Base-by-base conservation (phyloP, 306 rosid species). In the Citrullus amarus region DNA sequence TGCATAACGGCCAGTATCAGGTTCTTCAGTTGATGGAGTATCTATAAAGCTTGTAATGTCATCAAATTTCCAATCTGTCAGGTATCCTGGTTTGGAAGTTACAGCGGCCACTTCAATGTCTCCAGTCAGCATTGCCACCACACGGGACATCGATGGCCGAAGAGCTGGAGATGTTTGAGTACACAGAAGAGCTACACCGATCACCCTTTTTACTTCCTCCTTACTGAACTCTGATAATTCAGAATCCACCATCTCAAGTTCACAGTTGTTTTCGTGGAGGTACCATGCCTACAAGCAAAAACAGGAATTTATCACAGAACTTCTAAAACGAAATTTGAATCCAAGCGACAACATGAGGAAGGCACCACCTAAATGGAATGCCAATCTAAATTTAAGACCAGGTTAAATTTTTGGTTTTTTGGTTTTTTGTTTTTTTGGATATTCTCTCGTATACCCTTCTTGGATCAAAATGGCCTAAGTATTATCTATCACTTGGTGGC, bases 91-190 rank as follows among this genome's bases (percentile, higher is more conserved):
- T 83, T 59, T 86, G 34, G 93, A 46, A 76, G 85, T 83, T 39
- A 85, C 88, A 44, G 81, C 2, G 63, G 81, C 58, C 86, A 90
- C 93, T 81, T 90, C 95, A 3, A 77, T 53, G 70, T 90, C 90
- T 82, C 95, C 93, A 0, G 87, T 67, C 77, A 92, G 90, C 95
- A 92, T 92, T 65, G 91, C 91, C 79, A 92, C 89, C 22, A 88
- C 94, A 4, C 88, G 88, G 3, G 95, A 90, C 97, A 92, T 92
- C 2, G 90, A 62, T 41, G 95, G 97, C 36, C 90, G 83, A 67
- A 78, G 81, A 15, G 44, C 20, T 36, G 95, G 93, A 16, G 91
- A 82, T 80, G 93, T 75, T 57, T 92, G 95, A 50, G 93, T 90
- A 86, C 95, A 92, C 78, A 84, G 44, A 59, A 88, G 86, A 15